Conservation (phyloP, 768 basidiomycete genomes). For the Tulasnella sp. region DNA sequence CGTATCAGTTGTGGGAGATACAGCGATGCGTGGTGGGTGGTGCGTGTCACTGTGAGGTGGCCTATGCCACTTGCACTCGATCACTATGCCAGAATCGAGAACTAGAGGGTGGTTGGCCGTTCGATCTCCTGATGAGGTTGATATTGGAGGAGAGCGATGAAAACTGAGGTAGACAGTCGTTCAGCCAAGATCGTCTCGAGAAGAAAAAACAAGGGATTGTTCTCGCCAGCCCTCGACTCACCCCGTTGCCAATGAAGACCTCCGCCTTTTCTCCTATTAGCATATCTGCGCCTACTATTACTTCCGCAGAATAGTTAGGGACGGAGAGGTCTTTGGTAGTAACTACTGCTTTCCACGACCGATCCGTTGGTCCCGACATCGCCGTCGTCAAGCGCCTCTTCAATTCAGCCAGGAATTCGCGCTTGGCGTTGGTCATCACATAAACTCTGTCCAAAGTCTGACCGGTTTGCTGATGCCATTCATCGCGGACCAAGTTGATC, state of each 20-base stretch:
- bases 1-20: background rate
- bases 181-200: background rate
- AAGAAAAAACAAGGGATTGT: background rate
- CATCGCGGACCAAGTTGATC: conserved; percentile 33
- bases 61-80: background rate
- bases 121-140: conserved; percentile 1
- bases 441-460: conserved; percentile 43
- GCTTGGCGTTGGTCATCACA: conserved; percentile 56
- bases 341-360: conserved; percentile 42
- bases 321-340: conserved; percentile 50
- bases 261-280: conserved; percentile 54
- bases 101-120: background rate
- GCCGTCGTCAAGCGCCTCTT: background rate
- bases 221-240: background rate
- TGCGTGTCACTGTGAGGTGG: background rate
- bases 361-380: background rate
- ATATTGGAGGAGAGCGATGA: conserved; percentile 12
- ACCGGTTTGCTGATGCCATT: conserved; percentile 24
- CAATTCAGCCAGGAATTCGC: conserved; percentile 43
- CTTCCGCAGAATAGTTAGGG: conserved; percentile 46
- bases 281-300: conserved; percentile 59
- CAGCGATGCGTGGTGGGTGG: too few species aligned
- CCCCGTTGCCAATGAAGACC: conserved; percentile 60
- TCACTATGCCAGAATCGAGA: conserved; percentile 8
- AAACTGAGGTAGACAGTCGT: background rate